Percentiles rank a stretch among this genome's conserved stretches.
Conservation (phyloP, 2,329 filamentous ascomycete species). For the Alternaria infectoria region DNA sequence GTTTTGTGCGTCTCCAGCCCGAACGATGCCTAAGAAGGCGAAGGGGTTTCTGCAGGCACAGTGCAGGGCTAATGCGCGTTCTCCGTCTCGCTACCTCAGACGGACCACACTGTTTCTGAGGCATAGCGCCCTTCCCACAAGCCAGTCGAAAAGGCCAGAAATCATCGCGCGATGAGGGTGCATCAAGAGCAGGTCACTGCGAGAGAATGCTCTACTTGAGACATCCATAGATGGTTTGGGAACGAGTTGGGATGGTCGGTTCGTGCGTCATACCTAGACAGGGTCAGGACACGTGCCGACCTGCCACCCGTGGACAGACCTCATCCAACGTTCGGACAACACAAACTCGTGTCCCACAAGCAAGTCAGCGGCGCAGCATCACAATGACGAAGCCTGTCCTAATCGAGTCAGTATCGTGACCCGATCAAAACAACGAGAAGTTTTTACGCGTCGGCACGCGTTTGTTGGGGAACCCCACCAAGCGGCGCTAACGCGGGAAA, state of each 20-base stretch:
- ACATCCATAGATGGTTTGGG: background rate
- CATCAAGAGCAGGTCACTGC: background rate
- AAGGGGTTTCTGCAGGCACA: conserved; percentile 1
- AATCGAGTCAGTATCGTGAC: background rate
- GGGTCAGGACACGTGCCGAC: background rate
- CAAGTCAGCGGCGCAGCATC: background rate
- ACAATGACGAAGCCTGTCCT: background rate
- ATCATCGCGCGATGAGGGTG: background rate
- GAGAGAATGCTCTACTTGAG: background rate
- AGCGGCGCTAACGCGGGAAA: conserved; percentile 13
- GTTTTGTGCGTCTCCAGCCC: background rate
- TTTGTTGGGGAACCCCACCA: conserved; percentile 21
- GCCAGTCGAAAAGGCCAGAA: background rate
- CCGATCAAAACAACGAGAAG: background rate
- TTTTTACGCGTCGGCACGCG: conserved; percentile 19
- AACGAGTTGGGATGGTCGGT: background rate
- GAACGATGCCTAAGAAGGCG: background rate
- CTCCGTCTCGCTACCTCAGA: conserved; percentile 4
- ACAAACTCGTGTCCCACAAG: background rate
- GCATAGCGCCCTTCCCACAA: background rate
- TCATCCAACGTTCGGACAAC: background rate
- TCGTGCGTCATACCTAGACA: background rate
- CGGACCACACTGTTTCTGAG: background rate
- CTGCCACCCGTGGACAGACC: background rate
- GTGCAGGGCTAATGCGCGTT: conserved; percentile 3